Conservation (phyloP, 768 basidiomycete genomes). For the Mycena rebaudengoi region DNA sequence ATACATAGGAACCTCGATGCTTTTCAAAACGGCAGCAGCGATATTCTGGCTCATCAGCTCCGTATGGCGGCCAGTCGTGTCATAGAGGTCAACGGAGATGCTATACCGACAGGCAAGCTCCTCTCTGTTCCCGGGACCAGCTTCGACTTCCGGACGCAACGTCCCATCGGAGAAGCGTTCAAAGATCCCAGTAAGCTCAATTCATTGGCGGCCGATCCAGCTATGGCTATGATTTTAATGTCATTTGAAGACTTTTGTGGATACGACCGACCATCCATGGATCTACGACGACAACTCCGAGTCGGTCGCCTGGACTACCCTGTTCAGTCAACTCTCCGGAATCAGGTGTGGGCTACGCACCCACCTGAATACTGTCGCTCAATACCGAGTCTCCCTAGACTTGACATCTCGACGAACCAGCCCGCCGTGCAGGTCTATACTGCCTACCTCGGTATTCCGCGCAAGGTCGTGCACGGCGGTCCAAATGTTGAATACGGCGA, state of each 20-base stretch:
- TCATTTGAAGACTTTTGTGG: conserved; percentile 49
- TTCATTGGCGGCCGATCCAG: too few species aligned
- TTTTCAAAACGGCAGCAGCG: conserved; percentile 50
- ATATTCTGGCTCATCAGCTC: conserved; percentile 15
- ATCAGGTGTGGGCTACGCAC: conserved; percentile 59
- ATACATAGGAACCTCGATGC: conserved; percentile 58
- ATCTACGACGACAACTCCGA: conserved; percentile 57
- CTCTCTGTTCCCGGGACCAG: conserved; percentile 37
- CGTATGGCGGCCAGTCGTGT: conserved; percentile 37
- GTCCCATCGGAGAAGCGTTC: conserved; percentile 41
- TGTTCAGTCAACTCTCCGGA: conserved; percentile 59
- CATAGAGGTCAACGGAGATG: conserved; percentile 45
- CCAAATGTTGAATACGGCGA: conserved; percentile 49
- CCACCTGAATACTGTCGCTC: too few species aligned
- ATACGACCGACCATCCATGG: conserved; percentile 60
- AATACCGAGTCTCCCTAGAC: too few species aligned
- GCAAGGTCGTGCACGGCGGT: conserved; percentile 60
- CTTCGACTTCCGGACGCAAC: conserved; percentile 51
- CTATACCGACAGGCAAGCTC: conserved; percentile 41
- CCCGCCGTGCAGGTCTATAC: conserved; percentile 62
- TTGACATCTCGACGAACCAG: conserved; percentile 60
- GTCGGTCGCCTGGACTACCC: conserved; percentile 40
- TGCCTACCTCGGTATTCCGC: conserved; percentile 51
- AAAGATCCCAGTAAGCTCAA: neutral
- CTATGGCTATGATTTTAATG: neutral